Evolutionary conservation across 441 rosid genomes (phyloP), one percentile per base, ranked within the genome.

Genomic region (Populus tomentosa): DNA sequence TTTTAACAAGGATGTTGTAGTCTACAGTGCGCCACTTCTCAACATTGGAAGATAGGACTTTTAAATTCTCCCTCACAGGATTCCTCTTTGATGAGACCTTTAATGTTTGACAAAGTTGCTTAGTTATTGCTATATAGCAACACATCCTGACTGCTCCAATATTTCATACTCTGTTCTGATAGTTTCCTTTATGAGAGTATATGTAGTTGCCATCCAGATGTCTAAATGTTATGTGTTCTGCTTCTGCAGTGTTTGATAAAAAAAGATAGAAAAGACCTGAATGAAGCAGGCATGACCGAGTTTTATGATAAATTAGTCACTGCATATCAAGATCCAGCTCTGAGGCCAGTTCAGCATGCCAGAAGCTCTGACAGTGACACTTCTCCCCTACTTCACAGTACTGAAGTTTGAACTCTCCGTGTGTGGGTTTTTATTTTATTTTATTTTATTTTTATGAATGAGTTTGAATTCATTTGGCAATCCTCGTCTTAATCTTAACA

Each of bases 311-410:
- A 90, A 69, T 82, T 95, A 56, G 86, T 82, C 2, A 85, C 87
- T 42, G 91, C 96, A 23, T 95, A 93, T 78, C 82, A 80, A 59
- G 97, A 92, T 87, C 98, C 98, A 66, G 91, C 95, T 35, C 75
- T 89, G 81, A 83, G 70, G 71, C 85, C 87, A 35, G 72, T 85
- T 26, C 88, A 76, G 40, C 80, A 84, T 81, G 82, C 87, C 67
- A 63, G 87, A 23, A 86, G 73, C 81, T 73, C 67, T 4, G 88
- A 89, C 64, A 83, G 84, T 23, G 82, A 69, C 50, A 82, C 72
- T 69, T 71, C 85, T 77, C 94, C 86, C 42, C 91, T 89, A 79
- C 93, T 89, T 70, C 84, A 50, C 64, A 46, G 56, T 46, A 72
- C 78, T 21, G 74, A 84, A 75, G 79, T 71, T 83, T 84, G 79